A percentile compares a stretch with the other conserved stretches of the same genome.
Conservation (phyloP, 23 red algal genomes). For the Chondrus crispus region DNA sequence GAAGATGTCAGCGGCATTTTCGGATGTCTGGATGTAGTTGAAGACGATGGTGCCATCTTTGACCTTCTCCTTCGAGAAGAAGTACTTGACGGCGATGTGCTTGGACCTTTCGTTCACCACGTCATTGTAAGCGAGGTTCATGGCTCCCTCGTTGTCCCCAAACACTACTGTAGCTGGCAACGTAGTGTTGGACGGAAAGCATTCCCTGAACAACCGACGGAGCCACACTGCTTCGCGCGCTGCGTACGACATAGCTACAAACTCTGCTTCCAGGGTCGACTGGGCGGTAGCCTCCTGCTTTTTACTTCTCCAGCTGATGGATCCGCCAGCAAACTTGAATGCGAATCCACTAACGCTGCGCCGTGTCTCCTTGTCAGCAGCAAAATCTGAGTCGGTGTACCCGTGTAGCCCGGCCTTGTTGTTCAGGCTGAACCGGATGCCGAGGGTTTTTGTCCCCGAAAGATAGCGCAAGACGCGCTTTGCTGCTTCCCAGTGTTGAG, state of each 20-base stretch:
- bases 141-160: not conserved
- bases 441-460: not conserved
- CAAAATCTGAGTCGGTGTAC: not conserved
- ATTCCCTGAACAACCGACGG: not conserved
- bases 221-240: conserved; percentile 34
- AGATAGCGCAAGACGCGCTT: conserved; percentile 41
- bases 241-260: not conserved
- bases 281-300: conserved; percentile 21
- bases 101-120: not conserved
- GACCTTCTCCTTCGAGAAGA: not conserved
- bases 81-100: conserved; percentile 21
- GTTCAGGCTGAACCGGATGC: not conserved
- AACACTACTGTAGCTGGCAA: too few relatives aligned
- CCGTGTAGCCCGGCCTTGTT: not conserved
- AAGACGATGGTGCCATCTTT: not conserved
- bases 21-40: not conserved
- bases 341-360: conserved; percentile 2
- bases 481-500: conserved; percentile 28
- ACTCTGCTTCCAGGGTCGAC: conserved; percentile 32
- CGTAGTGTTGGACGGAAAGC: too few relatives aligned
- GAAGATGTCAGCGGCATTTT: conserved; percentile 25
- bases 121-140: not conserved
- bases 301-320: conserved; percentile 13
- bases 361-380: not conserved
- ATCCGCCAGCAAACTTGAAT: not conserved